These are phyloP conservation scores for Comarum palustre DNA, from an alignment of 306 rosid species.

Conservation along the genomic window DNA sequence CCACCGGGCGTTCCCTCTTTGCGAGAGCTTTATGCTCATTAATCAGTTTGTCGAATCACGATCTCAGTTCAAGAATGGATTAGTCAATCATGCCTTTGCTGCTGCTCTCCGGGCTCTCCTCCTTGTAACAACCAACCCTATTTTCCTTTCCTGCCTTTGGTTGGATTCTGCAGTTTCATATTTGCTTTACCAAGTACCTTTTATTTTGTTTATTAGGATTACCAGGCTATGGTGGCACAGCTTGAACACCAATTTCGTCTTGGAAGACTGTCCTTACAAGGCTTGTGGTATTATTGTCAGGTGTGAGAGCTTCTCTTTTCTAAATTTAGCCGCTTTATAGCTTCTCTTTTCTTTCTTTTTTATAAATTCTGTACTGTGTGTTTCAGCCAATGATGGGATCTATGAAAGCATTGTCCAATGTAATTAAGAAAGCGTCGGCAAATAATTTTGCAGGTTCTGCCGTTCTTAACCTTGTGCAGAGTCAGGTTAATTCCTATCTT, in stretches of 20 bases:
- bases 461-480: constrained; percentile 86
- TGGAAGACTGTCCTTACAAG: constrained; percentile 91
- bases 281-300: constrained; percentile 99
- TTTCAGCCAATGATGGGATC: constrained; percentile 93
- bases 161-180: background rate
- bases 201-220: constrained; percentile 56
- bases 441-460: constrained; percentile 85
- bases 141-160: background rate
- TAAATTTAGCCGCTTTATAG: constrained; percentile 18
- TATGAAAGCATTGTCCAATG: constrained; percentile 77
- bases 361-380: constrained; percentile 22
- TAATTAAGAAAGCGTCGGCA: constrained; percentile 69
- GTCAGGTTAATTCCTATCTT: constrained; percentile 58
- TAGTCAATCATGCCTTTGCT: constrained; percentile 95
- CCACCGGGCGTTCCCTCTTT: constrained; percentile 78
- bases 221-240: constrained; percentile 96
- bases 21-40: constrained; percentile 77
- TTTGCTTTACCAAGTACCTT: constrained; percentile 16
- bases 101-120: constrained; percentile 92
- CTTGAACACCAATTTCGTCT: constrained; percentile 94
- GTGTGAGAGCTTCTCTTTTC: constrained; percentile 39
- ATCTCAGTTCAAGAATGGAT: constrained; percentile 89
- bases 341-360: background rate
- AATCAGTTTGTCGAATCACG: constrained; percentile 78
- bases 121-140: constrained; percentile 49